Evolutionary conservation across 148 eudicot genomes (phyloP).

Genomic region (Drosera capensis): DNA sequence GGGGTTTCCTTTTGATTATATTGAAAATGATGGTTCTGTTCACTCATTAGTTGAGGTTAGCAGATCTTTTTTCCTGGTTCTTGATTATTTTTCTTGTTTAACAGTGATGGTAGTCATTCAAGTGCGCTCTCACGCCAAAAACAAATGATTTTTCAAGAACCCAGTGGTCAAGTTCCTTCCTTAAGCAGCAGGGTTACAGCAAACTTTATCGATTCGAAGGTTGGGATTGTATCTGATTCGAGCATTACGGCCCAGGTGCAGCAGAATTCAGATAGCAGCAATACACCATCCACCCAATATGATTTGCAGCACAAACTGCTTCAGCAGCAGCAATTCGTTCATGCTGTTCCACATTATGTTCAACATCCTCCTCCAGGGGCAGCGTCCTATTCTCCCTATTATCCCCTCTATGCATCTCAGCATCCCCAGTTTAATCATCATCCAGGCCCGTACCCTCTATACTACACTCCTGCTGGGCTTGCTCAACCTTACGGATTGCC

Average conservation of each 20-base stretch:
- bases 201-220: conserved; percentile 16
- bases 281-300: conserved; percentile 30
- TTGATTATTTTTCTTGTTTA: conserved; percentile 1
- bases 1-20: too few relatives aligned
- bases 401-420: conserved; percentile 59
- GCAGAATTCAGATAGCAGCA: conserved; percentile 44
- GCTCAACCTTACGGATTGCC: conserved; percentile 50
- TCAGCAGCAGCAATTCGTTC: conserved; percentile 47
- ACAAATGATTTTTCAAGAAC: conserved; percentile 28
- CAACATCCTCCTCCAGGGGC: conserved; percentile 38
- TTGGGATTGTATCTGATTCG: conserved; percentile 14
- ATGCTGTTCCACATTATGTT: conserved; percentile 49
- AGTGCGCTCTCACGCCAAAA: conserved; percentile 30
- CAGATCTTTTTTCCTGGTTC: conserved; percentile 2
- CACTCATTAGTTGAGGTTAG: neutral
- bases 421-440: conserved; percentile 37
- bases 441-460: conserved; percentile 37
- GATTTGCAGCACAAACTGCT: conserved; percentile 32
- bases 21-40: neutral
- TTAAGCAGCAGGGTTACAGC: conserved; percentile 8
- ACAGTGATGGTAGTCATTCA: conserved; percentile 33
- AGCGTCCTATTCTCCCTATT: conserved; percentile 35
- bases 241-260: conserved; percentile 18
- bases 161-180: conserved; percentile 19
- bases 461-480: conserved; percentile 49